Base-by-base conservation (phyloP, 2,329 filamentous ascomycete species). In the Pyricularia grisea region DNA sequence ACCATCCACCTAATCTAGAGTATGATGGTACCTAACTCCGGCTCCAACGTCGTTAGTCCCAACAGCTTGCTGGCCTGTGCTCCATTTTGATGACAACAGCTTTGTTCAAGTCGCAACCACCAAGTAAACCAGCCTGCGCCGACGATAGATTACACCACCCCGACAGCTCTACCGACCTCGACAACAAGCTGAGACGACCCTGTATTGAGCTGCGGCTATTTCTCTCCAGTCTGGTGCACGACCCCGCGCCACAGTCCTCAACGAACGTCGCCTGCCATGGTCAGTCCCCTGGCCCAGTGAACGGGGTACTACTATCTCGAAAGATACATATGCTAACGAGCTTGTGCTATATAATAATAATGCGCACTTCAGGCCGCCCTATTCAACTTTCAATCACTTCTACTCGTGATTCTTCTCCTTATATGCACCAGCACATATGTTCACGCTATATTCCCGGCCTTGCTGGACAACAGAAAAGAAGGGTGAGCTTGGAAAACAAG, bases 361-460 rank as follows among this genome's bases (percentile, higher is more conserved):
- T 28, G 27, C 20, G 33, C 11, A 25, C 3, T 27, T 30, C 76
- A 97, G 95, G 92, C 95, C 70, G 95, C 95, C 69, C 90, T 99
- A 76, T 97, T 99, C 89, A 98, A 98, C 83, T 98, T 99, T 84
- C 93, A 97, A 81, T 97, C 93, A 70, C 91, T 98, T 74, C 88
- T 99, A 74, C 88, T 98, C 75, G 94, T 97, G 73, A 89, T 99
- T 75, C 89, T 99, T 67, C 90, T 99, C 74, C 88, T 96, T 74
- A 96, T 98, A 77, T 99, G 95, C 86, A 97, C 95, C 69, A 94
- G 92, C 80, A 89, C 95, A 71, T 98, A 99, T 81, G 87, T 93
- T 69, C 95, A 98, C 83, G 91, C 92, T 75, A 88, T 97, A 72
- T 92, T 95, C 76, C 94, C 95, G 0, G 87, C 90, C 4, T 90